phyloP scores from a whole-genome alignment of 116 monocot genomes.

The Trichopus zeylanicus region DNA sequence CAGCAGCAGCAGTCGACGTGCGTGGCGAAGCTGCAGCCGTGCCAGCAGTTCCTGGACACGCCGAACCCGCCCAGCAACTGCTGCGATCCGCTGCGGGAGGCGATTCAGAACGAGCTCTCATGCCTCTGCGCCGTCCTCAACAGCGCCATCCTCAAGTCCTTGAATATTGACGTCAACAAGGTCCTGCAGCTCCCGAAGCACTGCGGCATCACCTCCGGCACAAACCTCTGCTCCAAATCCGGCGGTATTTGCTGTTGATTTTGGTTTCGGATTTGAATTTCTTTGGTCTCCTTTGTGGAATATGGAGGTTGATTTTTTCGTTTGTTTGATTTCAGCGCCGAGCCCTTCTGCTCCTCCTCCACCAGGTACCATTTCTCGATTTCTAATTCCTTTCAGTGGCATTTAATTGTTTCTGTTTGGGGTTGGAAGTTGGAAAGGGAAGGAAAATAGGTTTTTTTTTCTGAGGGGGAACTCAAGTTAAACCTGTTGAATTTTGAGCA shows the following conservation, averaged over 20 bases:
- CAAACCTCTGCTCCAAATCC: constrained; percentile 23
- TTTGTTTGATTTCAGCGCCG: background rate
- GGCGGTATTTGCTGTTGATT: background rate
- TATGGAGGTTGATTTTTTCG: background rate
- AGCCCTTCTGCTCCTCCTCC: background rate
- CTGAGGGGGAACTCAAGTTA: no score
- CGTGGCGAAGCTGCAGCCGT: constrained; percentile 27
- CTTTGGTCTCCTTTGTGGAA: background rate
- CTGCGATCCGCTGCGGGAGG: constrained; percentile 42
- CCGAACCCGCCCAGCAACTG: constrained; percentile 37
- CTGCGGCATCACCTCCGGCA: constrained; percentile 25
- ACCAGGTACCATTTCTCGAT: constrained; percentile 2
- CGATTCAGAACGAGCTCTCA: constrained; percentile 28
- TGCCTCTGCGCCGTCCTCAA: constrained; percentile 54
- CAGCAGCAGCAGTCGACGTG: constrained; percentile 22
- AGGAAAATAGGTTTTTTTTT: no score
- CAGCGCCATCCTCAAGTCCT: constrained; percentile 23
- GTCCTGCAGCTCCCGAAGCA: constrained; percentile 47
- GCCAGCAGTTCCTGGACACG: constrained; percentile 29
- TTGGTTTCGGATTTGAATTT: background rate
- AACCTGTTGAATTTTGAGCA: no score
- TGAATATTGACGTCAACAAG: constrained; percentile 33
- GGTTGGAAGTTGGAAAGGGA: no score
- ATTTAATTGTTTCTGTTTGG: no score
- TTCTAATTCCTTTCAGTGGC: no score